Evolutionary conservation across 768 basidiomycete genomes (phyloP), one percentile per base, ranked within the genome.

Genomic region (Amylocystis lapponica): DNA sequence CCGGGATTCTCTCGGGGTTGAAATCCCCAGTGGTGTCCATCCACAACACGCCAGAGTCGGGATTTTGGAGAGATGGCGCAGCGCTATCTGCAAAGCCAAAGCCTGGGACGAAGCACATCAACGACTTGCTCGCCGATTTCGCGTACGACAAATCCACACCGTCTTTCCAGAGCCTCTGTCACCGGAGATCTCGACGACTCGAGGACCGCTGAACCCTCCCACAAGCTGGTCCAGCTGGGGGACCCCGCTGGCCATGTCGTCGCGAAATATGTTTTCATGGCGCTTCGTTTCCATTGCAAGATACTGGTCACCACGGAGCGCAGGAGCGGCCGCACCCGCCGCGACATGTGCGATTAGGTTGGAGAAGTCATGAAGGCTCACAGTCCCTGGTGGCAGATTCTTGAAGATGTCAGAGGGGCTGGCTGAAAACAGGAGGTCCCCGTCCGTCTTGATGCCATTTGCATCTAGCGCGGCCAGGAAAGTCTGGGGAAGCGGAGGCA

Each of bases 1-100:
- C 53, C 3, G 60, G 47, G 2, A 77, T 71, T 29, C 67, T 66
- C 19, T 76, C 74, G 1, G 66, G 65, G 27, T 81, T 73, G 56
- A 88, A 85, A 47, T 77, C 77, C 1, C 85, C 83, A 0, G 70
- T 71, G 9, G 81, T 82, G 53, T 90, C 86, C 35, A 90, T 71
- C 87, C 87, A 90, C 5, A 78, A 55, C 1, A 69, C 76, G 38
- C 57, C 66, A 2, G 67, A 58, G n/a, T 68, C 51, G 16, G 49
- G 43, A 66, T 37, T 14, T 56, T 46, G 2, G 62, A 57, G 4
- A 89, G 71, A 53, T 79, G 69, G 16, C 71, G 68, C 17, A 86
- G 60, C 29, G 75, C 68, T 13, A 83, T 59, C 41, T 85, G 79
- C 27, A 83, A 57, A 1, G 75, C 78, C 5, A 90, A 63, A 12